These are phyloP conservation scores for Blastocystis sp. DNA, from an alignment of 352 stramenopile genomes.

Conservation along the genomic window DNA sequence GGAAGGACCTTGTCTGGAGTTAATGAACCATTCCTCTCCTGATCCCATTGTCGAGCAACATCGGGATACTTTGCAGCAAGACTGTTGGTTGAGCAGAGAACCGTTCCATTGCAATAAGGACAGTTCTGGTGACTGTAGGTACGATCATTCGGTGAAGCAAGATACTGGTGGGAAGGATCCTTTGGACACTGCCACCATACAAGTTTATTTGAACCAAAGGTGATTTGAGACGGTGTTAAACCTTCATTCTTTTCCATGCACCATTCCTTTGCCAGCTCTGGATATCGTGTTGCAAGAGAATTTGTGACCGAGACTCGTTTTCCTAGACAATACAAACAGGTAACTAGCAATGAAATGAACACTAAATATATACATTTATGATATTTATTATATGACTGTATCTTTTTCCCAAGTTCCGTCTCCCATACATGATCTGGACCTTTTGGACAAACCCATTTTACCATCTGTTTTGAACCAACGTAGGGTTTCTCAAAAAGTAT, in stretches of 20 bases:
- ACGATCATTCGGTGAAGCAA: slow-evolving; percentile 38
- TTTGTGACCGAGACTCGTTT: slow-evolving; percentile 42
- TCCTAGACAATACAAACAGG: slow-evolving; percentile 36
- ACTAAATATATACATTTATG: slow-evolving; percentile 17
- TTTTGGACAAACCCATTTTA: slow-evolving; percentile 36
- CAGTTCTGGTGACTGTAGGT: slow-evolving; percentile 29
- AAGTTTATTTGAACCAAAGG: slow-evolving; percentile 37
- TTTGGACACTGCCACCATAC: slow-evolving; percentile 43
- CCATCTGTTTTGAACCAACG: slow-evolving; percentile 38
- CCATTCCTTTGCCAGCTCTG: slow-evolving; percentile 50
- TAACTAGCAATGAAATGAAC: slow-evolving; percentile 27
- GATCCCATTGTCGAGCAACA: slow-evolving; percentile 16
- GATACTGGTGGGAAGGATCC: slow-evolving; percentile 13
- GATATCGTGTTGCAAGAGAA: slow-evolving; percentile 13
- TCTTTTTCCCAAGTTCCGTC: not conserved
- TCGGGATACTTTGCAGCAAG: slow-evolving; percentile 22
- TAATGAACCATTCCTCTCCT: not conserved
- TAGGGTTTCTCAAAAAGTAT: slow-evolving; percentile 26
- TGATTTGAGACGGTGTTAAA: slow-evolving; percentile 21
- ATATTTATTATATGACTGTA: slow-evolving; percentile 16
- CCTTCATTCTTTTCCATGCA: slow-evolving; percentile 30
- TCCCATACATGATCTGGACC: slow-evolving; percentile 44
- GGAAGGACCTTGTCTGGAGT: slow-evolving; percentile 16
- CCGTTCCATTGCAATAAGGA: slow-evolving; percentile 43
- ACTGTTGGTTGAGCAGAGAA: slow-evolving; percentile 26